phyloP scores from a whole-genome alignment of 768 basidiomycete genomes.

The Atractiella rhizophila region DNA sequence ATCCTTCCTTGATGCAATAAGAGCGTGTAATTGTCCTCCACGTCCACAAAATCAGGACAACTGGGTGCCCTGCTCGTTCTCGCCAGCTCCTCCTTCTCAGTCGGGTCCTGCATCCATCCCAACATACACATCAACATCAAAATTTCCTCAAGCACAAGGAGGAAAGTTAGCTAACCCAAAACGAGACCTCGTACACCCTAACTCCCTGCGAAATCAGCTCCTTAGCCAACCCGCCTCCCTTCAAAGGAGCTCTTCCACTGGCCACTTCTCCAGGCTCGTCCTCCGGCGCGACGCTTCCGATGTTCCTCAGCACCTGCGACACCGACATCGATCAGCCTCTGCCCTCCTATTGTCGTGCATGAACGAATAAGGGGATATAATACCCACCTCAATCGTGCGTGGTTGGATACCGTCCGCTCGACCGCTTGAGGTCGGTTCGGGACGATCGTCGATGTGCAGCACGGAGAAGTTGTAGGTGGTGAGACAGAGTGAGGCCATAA shows the following conservation, averaged over 20 bases:
- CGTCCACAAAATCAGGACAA: constrained; percentile 18
- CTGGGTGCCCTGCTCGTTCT: constrained; percentile 17
- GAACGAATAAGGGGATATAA: neutral
- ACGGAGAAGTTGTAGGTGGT: constrained; percentile 16
- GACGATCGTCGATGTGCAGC: constrained; percentile 11
- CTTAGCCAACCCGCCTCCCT: constrained; percentile 11
- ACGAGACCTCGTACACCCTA: constrained; percentile 17
- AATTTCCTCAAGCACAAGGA: neutral
- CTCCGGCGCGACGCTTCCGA: constrained; percentile 10
- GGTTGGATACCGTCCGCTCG: constrained; percentile 16
- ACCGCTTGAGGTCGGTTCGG: constrained; percentile 3
- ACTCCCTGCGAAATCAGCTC: constrained; percentile 16
- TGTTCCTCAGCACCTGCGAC: constrained; percentile 16
- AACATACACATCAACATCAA: neutral
- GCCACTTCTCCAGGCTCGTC: neutral
- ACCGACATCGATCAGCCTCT: too few species aligned
- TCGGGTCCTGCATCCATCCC: constrained; percentile 10
- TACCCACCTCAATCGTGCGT: constrained; percentile 14
- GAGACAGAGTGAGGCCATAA: constrained; percentile 14
- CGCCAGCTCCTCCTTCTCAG: constrained; percentile 10
- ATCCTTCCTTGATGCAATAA: constrained; percentile 18
- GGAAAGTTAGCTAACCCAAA: constrained; percentile 10
- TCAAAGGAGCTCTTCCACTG: constrained; percentile 10
- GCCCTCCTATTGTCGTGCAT: too few species aligned
- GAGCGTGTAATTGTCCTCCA: constrained; percentile 15